Conservation (phyloP, 352 stramenopile genomes). For the Pythium brachiatum region DNA sequence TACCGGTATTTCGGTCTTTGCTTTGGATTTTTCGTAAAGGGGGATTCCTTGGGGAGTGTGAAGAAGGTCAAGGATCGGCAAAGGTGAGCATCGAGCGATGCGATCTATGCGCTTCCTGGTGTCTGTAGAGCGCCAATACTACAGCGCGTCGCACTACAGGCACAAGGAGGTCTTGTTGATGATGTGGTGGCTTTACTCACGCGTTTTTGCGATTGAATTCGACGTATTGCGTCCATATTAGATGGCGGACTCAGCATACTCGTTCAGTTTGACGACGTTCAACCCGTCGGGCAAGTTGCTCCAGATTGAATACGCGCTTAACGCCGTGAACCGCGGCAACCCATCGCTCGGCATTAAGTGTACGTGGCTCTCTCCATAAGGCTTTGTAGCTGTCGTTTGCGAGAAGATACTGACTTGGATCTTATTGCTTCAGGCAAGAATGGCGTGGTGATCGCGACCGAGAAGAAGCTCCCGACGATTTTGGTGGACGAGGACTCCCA, state of each 20-base stretch:
- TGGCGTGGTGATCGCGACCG: constrained; percentile 98
- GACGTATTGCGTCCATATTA: background rate
- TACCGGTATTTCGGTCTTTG: constrained; percentile 12
- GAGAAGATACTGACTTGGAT: background rate
- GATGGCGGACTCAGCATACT: constrained; percentile 98
- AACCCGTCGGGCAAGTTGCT: constrained; percentile 98
- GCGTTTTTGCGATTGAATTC: background rate
- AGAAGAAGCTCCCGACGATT: constrained; percentile 97
- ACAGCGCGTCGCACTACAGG: background rate
- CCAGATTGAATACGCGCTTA: constrained; percentile 99
- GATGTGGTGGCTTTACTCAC: background rate
- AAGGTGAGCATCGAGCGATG: constrained; percentile 14
- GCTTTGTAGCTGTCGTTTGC: background rate
- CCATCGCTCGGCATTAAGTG: constrained; percentile 97
- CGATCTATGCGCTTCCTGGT: constrained; percentile 6
- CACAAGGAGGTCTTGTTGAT: background rate
- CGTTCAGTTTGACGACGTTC: constrained; percentile 99
- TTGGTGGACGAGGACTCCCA: constrained; percentile 95
- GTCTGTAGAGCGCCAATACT: background rate
- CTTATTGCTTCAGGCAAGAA: constrained; percentile 89
- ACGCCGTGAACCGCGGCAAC: constrained; percentile 97
- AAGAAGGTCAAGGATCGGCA: constrained; percentile 28
- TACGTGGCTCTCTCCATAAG: constrained; percentile 30
- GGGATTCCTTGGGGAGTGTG: constrained; percentile 12
- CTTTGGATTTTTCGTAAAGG: constrained; percentile 24